Evolutionary conservation across 768 basidiomycete species (phyloP), one percentile per base, ranked within the genome.

Genomic region (Podaxis sp.): DNA sequence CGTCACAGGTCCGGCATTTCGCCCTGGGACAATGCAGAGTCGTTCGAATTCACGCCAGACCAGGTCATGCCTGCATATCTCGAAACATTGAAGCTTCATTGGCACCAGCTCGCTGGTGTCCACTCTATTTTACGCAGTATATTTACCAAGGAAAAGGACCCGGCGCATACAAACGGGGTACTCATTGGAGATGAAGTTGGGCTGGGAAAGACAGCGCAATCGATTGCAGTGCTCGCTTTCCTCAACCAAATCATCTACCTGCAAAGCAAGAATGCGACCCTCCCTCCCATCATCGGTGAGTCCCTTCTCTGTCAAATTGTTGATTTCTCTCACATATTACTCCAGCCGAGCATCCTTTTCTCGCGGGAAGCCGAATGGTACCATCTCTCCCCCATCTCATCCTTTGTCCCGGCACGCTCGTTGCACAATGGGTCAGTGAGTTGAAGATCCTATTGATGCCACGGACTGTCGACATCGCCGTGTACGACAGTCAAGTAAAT

Each of bases 131-230:
- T 65, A 20, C 63, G 67, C 2, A 67, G 63, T 12, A 13, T 41
- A 10, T 41, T 41, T n/a, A 41, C 40, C 13, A 58, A 20, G 1
- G n/a, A 58, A 1, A 20, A 53, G 11, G 24, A 46, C 6, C 13
- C 59, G 1, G 3, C 36, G 13, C 48, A 64, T 36, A 12, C 28
- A 15, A 5, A 41, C 8, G 69, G 70, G 4, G 56, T 69, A 0
- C 66, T 71, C 5, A 51, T 70, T 33, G 66, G 67, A 5, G 70
- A 71, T 40, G 68, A 68, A 13, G 75, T 77, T 4, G 73, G 76
- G 0, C 66, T 76, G 0, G 73, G 75, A 0, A 77, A 77, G 54
- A 76, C 75, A 0, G 63, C 68, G 5, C 71, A 71, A 33, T 49
- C 71, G 0, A 48, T 68, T 2, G 36, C 67, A 0, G 22, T 69